phyloP scores from a whole-genome alignment of 2,329 filamentous ascomycete genomes.

The Arthrobotrys sphaeroides region DNA sequence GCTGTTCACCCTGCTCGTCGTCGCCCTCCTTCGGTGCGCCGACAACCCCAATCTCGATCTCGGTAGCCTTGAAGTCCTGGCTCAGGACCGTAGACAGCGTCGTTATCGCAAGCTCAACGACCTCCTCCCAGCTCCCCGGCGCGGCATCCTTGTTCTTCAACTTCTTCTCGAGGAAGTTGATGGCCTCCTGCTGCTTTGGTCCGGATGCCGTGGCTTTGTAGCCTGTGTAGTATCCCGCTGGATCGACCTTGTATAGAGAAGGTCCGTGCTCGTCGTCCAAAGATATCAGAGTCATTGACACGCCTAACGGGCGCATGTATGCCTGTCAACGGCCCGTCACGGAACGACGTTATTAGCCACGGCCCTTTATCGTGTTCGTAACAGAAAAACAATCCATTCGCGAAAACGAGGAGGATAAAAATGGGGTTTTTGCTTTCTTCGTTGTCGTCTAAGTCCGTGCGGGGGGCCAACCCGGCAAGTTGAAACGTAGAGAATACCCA shows the following conservation, averaged over 20 bases:
- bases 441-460: slow-evolving; percentile 24
- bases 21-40: slow-evolving; percentile 74
- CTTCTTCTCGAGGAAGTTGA: slow-evolving; percentile 99
- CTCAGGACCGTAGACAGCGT: slow-evolving; percentile 95
- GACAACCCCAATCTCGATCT: slow-evolving; percentile 97
- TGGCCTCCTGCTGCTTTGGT: slow-evolving; percentile 97
- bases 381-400: slow-evolving; percentile 20
- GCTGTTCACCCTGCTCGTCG: slow-evolving; percentile 76
- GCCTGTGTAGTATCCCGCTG: slow-evolving; percentile 95
- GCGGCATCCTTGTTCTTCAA: slow-evolving; percentile 98
- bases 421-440: neutral
- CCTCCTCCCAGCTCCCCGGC: slow-evolving; percentile 93
- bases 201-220: slow-evolving; percentile 98
- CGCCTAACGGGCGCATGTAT: slow-evolving; percentile 97
- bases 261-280: slow-evolving; percentile 91
- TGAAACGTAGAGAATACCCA: slow-evolving; percentile 1
- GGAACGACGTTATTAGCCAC: slow-evolving; percentile 47
- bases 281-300: slow-evolving; percentile 93
- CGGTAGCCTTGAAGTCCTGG: slow-evolving; percentile 99
- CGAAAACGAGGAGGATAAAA: slow-evolving; percentile 11
- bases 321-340: slow-evolving; percentile 67
- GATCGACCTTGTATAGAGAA: slow-evolving; percentile 97
- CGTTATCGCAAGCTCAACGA: slow-evolving; percentile 95
- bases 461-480: slow-evolving; percentile 8
- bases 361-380: slow-evolving; percentile 47